Evolutionary conservation across 306 rosid genomes (phyloP), one percentile per base, ranked within the genome.

Genomic region (Oxytropis ochrocephala): DNA sequence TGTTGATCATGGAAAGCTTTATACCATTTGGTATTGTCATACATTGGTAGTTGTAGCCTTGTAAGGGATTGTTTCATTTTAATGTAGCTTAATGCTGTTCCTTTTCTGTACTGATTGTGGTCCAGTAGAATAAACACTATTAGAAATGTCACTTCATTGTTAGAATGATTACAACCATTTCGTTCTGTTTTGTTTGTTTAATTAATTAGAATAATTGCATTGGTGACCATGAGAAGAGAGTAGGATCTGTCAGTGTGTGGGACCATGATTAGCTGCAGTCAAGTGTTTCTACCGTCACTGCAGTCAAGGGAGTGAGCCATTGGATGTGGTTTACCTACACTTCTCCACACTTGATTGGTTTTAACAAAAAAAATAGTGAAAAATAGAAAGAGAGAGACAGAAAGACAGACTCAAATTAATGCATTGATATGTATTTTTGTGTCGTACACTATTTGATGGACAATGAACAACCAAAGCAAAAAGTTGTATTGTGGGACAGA

Each of bases 221-320:
- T 64, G 43, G 55, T 69, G 32, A 63, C 49, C 55, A 27, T 48
- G 73, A 35, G 59, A n/a, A 53, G 53, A 27, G 74, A 54, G 32
- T 29, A 66, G 21, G 32, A 35, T 41, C 73, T 35, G 47, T 56
- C 41, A 55, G 16, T 66, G 32, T 48, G 38, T 24, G 29, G 29
- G 29, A 24, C 29, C 1, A 2, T 24, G 29, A 24, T 24, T 24
- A 24, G 29, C 29, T 24, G 29, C 29, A 1, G 29, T 24, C 29
- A 24, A 24, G 29, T 24, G 29, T 24, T 24, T 24, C 29, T 24
- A 2, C 29, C 29, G 29, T 24, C 29, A 24, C 29, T 24, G 29
- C 29, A 24, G 29, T 24, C 29, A 24, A 24, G 29, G 29, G 29
- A 24, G 29, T 24, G 29, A 24, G 29, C 29, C 29, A 24, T 2